phyloP scores from a whole-genome alignment of 345 rosid species.

The Linum tenue region DNA sequence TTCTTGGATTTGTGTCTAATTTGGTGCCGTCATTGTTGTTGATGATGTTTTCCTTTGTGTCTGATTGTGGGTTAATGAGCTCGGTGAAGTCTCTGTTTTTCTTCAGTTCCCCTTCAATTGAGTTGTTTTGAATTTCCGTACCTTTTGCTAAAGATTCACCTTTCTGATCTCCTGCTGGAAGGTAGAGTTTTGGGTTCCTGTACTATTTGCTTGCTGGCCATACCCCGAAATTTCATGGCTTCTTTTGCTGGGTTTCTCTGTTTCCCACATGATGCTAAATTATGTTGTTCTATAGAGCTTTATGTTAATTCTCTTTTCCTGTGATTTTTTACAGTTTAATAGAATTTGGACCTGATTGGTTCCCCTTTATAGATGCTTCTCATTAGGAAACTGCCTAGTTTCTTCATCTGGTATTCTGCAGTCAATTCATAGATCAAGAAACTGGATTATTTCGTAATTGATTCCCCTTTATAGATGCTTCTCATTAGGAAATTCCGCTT shows the following conservation, averaged over 20 bases:
- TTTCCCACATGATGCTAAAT: neutral
- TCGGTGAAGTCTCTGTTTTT: neutral
- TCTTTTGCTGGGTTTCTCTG: neutral
- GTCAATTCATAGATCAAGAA: neutral
- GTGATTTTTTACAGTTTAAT: neutral
- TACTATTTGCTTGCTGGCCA: neutral
- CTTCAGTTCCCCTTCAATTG: neutral
- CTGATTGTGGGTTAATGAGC: neutral
- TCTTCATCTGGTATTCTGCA: neutral
- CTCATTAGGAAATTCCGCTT: too few species aligned
- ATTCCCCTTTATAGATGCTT: neutral
- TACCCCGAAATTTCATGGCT: neutral
- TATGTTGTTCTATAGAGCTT: neutral
- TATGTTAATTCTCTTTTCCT: too few species aligned
- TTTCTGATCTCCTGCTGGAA: neutral
- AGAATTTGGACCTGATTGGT: neutral
- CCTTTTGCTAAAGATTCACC: neutral
- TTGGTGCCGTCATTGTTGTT: neutral
- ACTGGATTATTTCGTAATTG: too few species aligned
- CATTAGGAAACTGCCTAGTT: neutral
- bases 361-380: neutral
- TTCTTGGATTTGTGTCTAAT: too few species aligned
- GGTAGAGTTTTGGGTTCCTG: neutral
- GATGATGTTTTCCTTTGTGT: neutral
- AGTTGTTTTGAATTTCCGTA: neutral